Evolutionary conservation across 2,329 filamentous ascomycete species (phyloP).

Genomic region (Rutstroemia sp.): DNA sequence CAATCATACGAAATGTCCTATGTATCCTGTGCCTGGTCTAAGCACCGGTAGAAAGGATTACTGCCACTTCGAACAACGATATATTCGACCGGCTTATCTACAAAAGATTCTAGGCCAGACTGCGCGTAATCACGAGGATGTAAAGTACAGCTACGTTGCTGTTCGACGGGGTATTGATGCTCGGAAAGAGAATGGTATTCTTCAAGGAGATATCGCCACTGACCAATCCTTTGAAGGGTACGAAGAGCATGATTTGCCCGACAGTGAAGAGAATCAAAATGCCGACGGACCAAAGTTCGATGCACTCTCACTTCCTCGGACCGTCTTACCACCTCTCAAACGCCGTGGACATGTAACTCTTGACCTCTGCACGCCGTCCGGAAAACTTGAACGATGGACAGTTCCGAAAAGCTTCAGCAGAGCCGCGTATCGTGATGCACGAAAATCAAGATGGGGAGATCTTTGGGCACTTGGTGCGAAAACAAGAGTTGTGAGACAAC

Average conservation of each 20-base stretch:
- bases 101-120: constrained; percentile 64
- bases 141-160: constrained; percentile 84
- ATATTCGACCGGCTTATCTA: constrained; percentile 74
- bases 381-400: constrained; percentile 86
- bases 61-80: constrained; percentile 87
- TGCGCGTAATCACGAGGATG: constrained; percentile 78
- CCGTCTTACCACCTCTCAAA: constrained; percentile 77
- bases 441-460: constrained; percentile 87
- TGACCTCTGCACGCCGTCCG: constrained; percentile 83
- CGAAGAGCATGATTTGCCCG: constrained; percentile 39
- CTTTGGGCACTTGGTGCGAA: constrained; percentile 94
- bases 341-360: constrained; percentile 80
- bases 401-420: constrained; percentile 75
- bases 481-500: constrained; percentile 57
- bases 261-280: constrained; percentile 10
- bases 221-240: constrained; percentile 67
- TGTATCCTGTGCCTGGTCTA: constrained; percentile 70
- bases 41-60: constrained; percentile 75
- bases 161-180: constrained; percentile 65
- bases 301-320: constrained; percentile 67
- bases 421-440: constrained; percentile 83
- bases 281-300: constrained; percentile 31
- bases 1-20: constrained; percentile 80
- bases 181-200: constrained; percentile 34
- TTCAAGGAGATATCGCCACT: constrained; percentile 50